Evolutionary conservation across 73 alveolate species (phyloP).

Genomic region (Diophrys sp.): DNA sequence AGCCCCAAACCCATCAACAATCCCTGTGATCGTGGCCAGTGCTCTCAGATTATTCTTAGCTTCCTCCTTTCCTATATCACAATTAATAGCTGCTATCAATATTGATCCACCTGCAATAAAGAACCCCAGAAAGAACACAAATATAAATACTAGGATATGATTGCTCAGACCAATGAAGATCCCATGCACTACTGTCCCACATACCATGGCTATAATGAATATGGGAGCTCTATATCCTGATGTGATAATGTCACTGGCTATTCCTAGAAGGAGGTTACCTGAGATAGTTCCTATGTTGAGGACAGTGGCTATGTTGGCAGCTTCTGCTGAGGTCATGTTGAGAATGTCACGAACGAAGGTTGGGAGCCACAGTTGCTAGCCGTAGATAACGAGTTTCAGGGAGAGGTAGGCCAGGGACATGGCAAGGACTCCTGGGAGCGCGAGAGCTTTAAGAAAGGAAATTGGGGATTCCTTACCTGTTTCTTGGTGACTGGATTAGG

Average conservation of each 20-base stretch:
- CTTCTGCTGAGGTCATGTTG: conserved; percentile 18
- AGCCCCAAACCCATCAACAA: conserved; percentile 25
- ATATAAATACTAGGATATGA: conserved; percentile 12
- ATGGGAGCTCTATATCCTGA: conserved; percentile 46
- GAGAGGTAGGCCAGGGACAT: conserved; percentile 23
- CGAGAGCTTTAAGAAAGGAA: conserved; percentile 11
- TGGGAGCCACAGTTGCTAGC: conserved; percentile 68
- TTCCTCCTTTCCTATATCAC: conserved; percentile 61
- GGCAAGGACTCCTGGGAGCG: conserved; percentile 16
- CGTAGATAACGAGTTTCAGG: conserved; percentile 56
- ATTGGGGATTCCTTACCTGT: conserved; percentile 2
- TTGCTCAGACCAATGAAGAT: conserved; percentile 10
- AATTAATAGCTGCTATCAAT: conserved; percentile 50
- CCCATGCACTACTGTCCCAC: conserved; percentile 24
- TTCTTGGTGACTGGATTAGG: too few relatives aligned
- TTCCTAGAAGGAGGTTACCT: conserved; percentile 58
- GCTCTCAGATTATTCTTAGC: conserved; percentile 44
- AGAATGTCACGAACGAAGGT: conserved; percentile 24
- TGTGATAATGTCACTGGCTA: conserved; percentile 26
- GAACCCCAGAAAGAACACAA: conserved; percentile 45
- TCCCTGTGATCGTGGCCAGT: conserved; percentile 65
- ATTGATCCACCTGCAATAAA: conserved; percentile 58
- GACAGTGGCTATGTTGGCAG: conserved; percentile 40
- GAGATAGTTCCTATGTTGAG: conserved; percentile 55
- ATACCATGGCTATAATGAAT: conserved; percentile 24